Percentiles rank a stretch among this genome's conserved stretches.
Evolutionary conservation across 1,284 basidiomycete species (phyloP).

Genomic region (Ceratobasidium sp.): DNA sequence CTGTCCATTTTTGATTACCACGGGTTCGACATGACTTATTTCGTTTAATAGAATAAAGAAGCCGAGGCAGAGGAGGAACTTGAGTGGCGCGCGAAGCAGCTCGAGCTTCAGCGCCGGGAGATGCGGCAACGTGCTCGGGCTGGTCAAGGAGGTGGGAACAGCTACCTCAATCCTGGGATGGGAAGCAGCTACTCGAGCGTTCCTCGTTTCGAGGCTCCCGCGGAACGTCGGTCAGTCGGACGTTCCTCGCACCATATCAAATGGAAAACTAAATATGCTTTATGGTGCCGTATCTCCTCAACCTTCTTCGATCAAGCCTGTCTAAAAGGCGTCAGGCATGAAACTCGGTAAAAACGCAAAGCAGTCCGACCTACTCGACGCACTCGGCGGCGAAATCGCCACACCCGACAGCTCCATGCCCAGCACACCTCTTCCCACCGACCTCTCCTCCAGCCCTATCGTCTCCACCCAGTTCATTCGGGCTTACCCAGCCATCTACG

Average conservation of each 20-base stretch:
- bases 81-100: slow-evolving; percentile 96
- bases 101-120: slow-evolving; percentile 97
- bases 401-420: slow-evolving; percentile 63
- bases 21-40: background rate
- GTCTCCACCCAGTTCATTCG: slow-evolving; percentile 80
- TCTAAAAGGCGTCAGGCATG: slow-evolving; percentile 97
- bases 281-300: slow-evolving; percentile 34
- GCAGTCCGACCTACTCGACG: slow-evolving; percentile 86
- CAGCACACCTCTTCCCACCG: slow-evolving; percentile 58
- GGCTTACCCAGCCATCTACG: slow-evolving; percentile 50
- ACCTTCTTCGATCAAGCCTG: slow-evolving; percentile 56
- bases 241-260: background rate
- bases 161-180: slow-evolving; percentile 66
- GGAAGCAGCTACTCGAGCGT: slow-evolving; percentile 73
- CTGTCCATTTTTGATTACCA: slow-evolving; percentile 50
- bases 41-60: slow-evolving; percentile 85
- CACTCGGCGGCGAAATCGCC: slow-evolving; percentile 82
- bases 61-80: slow-evolving; percentile 99
- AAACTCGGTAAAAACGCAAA: slow-evolving; percentile 97
- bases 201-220: slow-evolving; percentile 71
- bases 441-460: slow-evolving; percentile 52
- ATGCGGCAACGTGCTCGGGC: slow-evolving; percentile 79
- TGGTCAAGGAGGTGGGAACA: slow-evolving; percentile 58
- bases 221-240: slow-evolving; percentile 39
- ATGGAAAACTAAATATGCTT: background rate